These are phyloP conservation scores for Veloporphyrellus conicus DNA, from an alignment of 1,284 basidiomycete genomes.

Conservation along the genomic window DNA sequence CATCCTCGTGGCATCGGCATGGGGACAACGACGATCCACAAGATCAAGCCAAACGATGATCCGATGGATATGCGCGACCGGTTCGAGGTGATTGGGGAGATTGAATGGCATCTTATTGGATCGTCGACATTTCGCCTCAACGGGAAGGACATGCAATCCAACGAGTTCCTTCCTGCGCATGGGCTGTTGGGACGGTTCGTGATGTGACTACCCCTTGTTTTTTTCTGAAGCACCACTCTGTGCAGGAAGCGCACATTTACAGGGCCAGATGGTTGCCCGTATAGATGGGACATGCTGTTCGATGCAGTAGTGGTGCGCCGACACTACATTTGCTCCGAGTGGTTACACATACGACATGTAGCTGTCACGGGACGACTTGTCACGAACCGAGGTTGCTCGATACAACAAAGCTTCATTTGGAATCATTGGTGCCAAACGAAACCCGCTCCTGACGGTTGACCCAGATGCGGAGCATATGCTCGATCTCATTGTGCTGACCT, in stretches of 20 bases:
- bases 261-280: conserved; percentile 21
- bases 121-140: conserved; percentile 24
- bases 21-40: conserved; percentile 25
- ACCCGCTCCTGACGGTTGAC: conserved; percentile 33
- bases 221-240: background rate
- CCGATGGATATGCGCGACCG: conserved; percentile 28
- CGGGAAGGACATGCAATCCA: conserved; percentile 19
- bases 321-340: no score
- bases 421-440: conserved; percentile 21
- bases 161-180: conserved; percentile 25
- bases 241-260: conserved; percentile 30
- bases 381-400: conserved; percentile 26
- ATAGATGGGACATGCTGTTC: conserved; percentile 28
- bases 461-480: conserved; percentile 35
- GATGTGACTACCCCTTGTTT: background rate
- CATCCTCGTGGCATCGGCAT: conserved; percentile 18
- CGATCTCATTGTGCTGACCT: conserved; percentile 40
- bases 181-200: conserved; percentile 27
- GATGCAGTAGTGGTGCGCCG: conserved; percentile 21
- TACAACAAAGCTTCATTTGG: conserved; percentile 24
- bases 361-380: conserved; percentile 21
- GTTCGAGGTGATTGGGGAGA: conserved; percentile 23
- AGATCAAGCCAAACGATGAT: conserved; percentile 24
- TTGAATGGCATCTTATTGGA: conserved; percentile 27
- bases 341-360: no score